phyloP scores from a whole-genome alignment of 306 rosid species.

The Pyrus communis region DNA sequence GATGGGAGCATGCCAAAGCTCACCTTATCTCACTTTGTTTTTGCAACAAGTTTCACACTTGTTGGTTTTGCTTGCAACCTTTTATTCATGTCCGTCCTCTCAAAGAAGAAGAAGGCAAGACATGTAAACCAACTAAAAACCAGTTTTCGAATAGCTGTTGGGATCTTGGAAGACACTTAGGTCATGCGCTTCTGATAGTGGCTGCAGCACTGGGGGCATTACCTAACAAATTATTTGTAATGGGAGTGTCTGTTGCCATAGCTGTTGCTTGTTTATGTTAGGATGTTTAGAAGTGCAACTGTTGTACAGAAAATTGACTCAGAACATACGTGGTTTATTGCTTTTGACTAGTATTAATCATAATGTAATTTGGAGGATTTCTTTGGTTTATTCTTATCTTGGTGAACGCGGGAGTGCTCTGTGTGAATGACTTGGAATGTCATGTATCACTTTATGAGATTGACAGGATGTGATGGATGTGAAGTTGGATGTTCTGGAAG shows the following conservation, averaged over 20 bases:
- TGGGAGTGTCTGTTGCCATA: slow-evolving; percentile 44
- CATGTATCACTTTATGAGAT: slow-evolving; percentile 20
- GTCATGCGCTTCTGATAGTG: slow-evolving; percentile 55
- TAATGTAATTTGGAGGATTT: slow-evolving; percentile 47
- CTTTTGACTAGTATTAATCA: slow-evolving; percentile 37
- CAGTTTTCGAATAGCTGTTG: slow-evolving; percentile 62
- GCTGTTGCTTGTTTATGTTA: slow-evolving; percentile 45
- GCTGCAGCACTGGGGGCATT: slow-evolving; percentile 52
- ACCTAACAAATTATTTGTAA: slow-evolving; percentile 46
- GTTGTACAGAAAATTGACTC: slow-evolving; percentile 56
- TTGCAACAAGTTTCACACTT: slow-evolving; percentile 72
- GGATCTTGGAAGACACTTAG: slow-evolving; percentile 66
- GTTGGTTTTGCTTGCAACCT: slow-evolving; percentile 68
- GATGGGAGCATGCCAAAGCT: slow-evolving; percentile 70
- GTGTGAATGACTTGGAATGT: slow-evolving; percentile 49
- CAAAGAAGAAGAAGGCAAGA: slow-evolving; percentile 56
- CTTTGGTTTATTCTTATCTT: slow-evolving; percentile 26
- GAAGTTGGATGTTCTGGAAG: slow-evolving; percentile 15
- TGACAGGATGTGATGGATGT: slow-evolving; percentile 14
- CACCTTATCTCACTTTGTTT: slow-evolving; percentile 75
- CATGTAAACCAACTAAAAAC: slow-evolving; percentile 49
- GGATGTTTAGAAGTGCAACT: slow-evolving; percentile 34
- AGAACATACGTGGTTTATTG: slow-evolving; percentile 36
- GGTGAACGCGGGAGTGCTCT: slow-evolving; percentile 32
- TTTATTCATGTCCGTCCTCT: slow-evolving; percentile 48